Conservation (phyloP, 176 grass and related monocot species). For the Thalia dealbata region DNA sequence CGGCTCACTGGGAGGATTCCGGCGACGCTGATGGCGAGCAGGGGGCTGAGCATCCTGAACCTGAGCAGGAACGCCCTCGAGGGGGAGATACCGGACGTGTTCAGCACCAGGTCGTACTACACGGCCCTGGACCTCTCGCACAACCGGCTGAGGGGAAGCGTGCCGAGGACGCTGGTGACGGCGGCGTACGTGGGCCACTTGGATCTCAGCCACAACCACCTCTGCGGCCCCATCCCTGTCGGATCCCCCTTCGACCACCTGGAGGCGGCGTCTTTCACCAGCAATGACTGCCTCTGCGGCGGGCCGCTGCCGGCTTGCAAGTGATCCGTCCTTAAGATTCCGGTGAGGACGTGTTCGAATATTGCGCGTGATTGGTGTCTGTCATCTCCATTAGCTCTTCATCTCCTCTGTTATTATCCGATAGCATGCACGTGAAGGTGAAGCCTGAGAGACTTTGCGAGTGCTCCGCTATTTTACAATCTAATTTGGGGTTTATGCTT, state of each 20-base stretch:
- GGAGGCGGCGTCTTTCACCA: conserved; percentile 4
- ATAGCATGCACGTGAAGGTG: too few relatives aligned
- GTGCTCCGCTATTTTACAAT: too few relatives aligned
- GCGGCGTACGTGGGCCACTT: conserved; percentile 11
- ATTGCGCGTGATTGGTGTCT: too few relatives aligned
- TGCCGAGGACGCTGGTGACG: conserved; percentile 5
- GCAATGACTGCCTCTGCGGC: conserved; percentile 23
- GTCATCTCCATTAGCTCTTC: too few relatives aligned
- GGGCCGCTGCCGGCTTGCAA: conserved; percentile 9
- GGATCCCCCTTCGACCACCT: conserved; percentile 21
- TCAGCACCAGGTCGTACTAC: conserved; percentile 17
- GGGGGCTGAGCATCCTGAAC: conserved; percentile 78
- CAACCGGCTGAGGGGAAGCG: conserved; percentile 3
- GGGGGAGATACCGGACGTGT: conserved; percentile 26
- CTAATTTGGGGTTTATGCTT: too few relatives aligned
- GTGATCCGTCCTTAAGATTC: not conserved
- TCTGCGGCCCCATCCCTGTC: conserved; percentile 9
- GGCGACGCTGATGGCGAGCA: conserved; percentile 33
- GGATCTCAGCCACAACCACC: conserved; percentile 21
- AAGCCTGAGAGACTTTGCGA: too few relatives aligned
- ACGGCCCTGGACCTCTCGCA: conserved; percentile 11
- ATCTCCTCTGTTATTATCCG: too few relatives aligned
- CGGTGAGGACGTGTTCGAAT: not conserved
- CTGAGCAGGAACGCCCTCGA: conserved; percentile 70
- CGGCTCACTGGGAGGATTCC: conserved; percentile 49